Base-by-base conservation (phyloP, 1,284 basidiomycete species). In the Cronartium quercuum region DNA sequence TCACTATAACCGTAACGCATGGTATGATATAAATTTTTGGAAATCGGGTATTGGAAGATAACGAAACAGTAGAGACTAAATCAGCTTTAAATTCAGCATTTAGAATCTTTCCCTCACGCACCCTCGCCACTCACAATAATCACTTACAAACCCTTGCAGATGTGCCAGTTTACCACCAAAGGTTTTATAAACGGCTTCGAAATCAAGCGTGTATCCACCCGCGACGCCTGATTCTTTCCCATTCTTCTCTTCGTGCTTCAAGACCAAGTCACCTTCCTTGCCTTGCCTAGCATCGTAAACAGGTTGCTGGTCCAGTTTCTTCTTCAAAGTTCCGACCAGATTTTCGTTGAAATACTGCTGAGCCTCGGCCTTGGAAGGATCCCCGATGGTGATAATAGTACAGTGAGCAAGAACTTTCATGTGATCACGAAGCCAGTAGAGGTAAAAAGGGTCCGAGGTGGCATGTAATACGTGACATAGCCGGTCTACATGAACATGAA, bases 101-200 rank as follows among this genome's bases (percentile, higher is more conserved):
- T 61, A 61, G 12, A n/a, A 61, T 12, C 1, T 61, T 1, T 1
- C 12, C 10, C 63, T 38, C 34, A n/a, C 24, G n/a, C 9, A 15
- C 40, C 47, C n/a, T 34, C 21, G 44, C 15, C 58, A 24, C 61
- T 63, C 51, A 70, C 68, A 47, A 40, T 70, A 70, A 64, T 70
- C 68, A 3, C 60, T 35, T 29, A 70, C 68, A 55, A 70, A 91
- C 78, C 91, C 90, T 61, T 88, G 85, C 86, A 90, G 89, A 80
- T 91, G 90, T 0, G 87, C 88, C 58, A 91, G 81, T 80, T 91
- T 91, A 21, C 91, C 91, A 13, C 90, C 91, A 79, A 91, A 91
- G 0, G 88, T 88, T 18, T 88, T 87, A 78, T 87, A 91, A 58
- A 91, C 82, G 55, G 83, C 82, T 68, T 91, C 90, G 77, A 92